phyloP scores from a whole-genome alignment of 345 rosid genomes.

The Aquilaria sinensis region DNA sequence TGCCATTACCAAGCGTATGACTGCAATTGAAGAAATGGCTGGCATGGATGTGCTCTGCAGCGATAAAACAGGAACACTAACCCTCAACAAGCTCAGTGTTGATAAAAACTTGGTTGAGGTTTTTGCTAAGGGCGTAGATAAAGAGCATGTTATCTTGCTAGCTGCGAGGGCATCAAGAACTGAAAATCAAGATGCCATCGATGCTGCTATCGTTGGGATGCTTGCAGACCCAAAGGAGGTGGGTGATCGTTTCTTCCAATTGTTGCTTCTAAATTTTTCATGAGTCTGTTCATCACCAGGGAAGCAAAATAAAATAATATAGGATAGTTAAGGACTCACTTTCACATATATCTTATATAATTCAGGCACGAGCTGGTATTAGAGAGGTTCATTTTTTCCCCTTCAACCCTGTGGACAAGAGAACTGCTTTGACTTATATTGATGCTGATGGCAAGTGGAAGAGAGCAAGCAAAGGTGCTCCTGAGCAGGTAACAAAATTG shows the following conservation, averaged over 20 bases:
- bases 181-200: slow-evolving; percentile 92
- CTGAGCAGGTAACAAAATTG: slow-evolving; percentile 57
- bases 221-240: slow-evolving; percentile 89
- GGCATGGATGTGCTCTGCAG: slow-evolving; percentile 94
- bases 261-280: background rate
- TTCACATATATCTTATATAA: background rate
- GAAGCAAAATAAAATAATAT: background rate
- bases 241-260: background rate
- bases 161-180: slow-evolving; percentile 87
- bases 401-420: slow-evolving; percentile 77
- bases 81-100: slow-evolving; percentile 76
- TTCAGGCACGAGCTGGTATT: slow-evolving; percentile 71
- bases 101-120: slow-evolving; percentile 74
- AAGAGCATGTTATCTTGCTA: slow-evolving; percentile 52
- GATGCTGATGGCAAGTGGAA: slow-evolving; percentile 72
- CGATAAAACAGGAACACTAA: slow-evolving; percentile 81
- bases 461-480: slow-evolving; percentile 87
- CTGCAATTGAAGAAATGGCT: slow-evolving; percentile 91
- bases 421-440: slow-evolving; percentile 74
- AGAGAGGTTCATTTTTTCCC: slow-evolving; percentile 78
- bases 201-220: slow-evolving; percentile 81
- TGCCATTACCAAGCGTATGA: slow-evolving; percentile 90
- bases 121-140: slow-evolving; percentile 56
- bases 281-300: background rate
- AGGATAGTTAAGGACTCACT: slow-evolving; percentile 1